phyloP scores from a whole-genome alignment of 306 rosid species.

The Canavalia gladiata region DNA sequence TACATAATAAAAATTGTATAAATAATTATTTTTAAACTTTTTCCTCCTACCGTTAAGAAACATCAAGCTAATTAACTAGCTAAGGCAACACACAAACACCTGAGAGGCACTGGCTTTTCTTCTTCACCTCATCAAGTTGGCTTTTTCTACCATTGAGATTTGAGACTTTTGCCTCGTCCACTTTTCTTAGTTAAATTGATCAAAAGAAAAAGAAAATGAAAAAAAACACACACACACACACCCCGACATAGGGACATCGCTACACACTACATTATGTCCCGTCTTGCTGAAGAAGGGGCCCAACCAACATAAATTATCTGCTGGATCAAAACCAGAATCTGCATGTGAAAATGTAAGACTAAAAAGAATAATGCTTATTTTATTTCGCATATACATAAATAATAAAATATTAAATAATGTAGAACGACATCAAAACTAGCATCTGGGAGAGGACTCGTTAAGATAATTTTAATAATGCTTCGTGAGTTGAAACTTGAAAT shows the following conservation, averaged over 20 bases:
- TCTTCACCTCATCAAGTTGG: too few relatives aligned
- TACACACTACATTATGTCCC: neutral
- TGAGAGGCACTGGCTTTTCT: neutral
- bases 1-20: neutral
- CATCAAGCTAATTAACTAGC: too few relatives aligned
- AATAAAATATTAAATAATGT: neutral
- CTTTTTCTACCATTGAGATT: neutral
- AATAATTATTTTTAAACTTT: neutral
- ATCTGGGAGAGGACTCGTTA: neutral
- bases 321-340: neutral
- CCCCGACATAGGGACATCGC: neutral
- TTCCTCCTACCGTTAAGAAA: neutral
- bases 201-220: neutral
- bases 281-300: conserved; percentile 1
- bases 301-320: conserved; percentile 28
- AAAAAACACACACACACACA: too few relatives aligned
- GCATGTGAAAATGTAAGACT: neutral
- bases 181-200: neutral
- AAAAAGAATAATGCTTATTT: neutral
- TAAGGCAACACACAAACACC: neutral
- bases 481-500: too few relatives aligned
- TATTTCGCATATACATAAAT: neutral
- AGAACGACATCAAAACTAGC: neutral
- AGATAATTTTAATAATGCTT: neutral
- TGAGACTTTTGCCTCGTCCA: conserved; percentile 6